Evolutionary conservation across 164 flowering plant genomes (phyloP).

Genomic region (Tetrastigma voinierianum): DNA sequence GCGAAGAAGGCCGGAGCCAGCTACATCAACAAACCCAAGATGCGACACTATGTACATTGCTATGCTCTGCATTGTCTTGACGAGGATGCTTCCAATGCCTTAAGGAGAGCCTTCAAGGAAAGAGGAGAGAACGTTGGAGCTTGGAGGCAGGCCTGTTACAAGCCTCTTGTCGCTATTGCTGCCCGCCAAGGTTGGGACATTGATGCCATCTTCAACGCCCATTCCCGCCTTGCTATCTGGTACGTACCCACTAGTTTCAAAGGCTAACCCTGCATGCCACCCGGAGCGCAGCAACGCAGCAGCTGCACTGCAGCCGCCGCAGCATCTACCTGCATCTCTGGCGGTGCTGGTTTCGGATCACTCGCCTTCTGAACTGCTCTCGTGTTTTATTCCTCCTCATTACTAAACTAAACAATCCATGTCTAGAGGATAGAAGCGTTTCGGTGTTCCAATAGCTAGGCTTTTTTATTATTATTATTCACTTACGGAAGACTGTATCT

Average conservation of each 20-base stretch:
- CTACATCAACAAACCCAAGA: conserved; percentile 99
- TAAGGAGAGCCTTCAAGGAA: conserved; percentile 76
- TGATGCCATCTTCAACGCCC: conserved; percentile 77
- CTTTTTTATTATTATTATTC: neutral
- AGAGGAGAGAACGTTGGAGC: conserved; percentile 96
- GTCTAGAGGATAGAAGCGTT: neutral
- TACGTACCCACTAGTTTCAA: conserved; percentile 96
- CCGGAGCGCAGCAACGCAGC: conserved; percentile 55
- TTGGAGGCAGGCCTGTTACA: conserved; percentile 95
- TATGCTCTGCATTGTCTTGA: conserved; percentile 93
- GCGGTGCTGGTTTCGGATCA: conserved; percentile 21
- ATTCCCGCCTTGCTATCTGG: conserved; percentile 88
- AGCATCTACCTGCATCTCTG: conserved; percentile 30
- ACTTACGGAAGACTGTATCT: neutral
- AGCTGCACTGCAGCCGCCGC: conserved; percentile 27
- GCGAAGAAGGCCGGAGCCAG: too few species aligned
- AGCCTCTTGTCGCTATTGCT: conserved; percentile 83
- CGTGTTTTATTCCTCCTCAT: too few species aligned
- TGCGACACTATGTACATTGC: conserved; percentile 98
- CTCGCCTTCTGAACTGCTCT: conserved; percentile 15
- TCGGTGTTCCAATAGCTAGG: neutral
- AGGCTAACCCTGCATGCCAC: conserved; percentile 96
- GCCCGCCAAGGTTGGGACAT: conserved; percentile 85
- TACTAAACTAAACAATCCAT: too few species aligned
- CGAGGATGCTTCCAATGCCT: conserved; percentile 68